A percentile compares a stretch with the other conserved stretches of the same genome.
phyloP scores from a whole-genome alignment of 2,329 filamentous ascomycete species.

The Venturia carpophila region DNA sequence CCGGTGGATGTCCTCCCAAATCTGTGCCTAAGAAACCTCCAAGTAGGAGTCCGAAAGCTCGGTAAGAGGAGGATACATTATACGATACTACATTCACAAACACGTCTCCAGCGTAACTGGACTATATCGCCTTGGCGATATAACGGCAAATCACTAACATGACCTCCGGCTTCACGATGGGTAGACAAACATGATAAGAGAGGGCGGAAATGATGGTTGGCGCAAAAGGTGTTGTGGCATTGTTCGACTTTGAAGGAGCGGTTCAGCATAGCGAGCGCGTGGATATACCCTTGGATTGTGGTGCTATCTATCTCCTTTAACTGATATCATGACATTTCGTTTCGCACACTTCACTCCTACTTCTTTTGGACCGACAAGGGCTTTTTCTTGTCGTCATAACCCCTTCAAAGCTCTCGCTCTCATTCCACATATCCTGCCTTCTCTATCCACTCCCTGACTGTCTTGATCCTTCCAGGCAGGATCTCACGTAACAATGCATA shows the following conservation, averaged over 20 bases:
- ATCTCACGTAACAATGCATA: background rate
- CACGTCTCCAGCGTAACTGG: background rate
- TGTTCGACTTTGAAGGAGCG: background rate
- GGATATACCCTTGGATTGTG: constrained; percentile 12
- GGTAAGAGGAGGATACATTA: background rate
- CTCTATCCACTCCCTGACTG: background rate
- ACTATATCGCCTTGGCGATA: background rate
- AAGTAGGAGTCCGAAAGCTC: constrained; percentile 12
- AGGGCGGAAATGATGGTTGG: background rate
- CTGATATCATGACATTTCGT: background rate
- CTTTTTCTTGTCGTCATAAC: background rate
- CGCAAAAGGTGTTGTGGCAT: background rate
- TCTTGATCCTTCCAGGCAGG: background rate
- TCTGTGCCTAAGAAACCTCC: constrained; percentile 9
- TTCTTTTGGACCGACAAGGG: background rate
- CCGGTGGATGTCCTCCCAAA: constrained; percentile 16
- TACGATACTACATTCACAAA: background rate
- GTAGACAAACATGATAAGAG: background rate
- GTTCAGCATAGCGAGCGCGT: constrained; percentile 9
- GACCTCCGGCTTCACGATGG: background rate
- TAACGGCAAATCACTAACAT: background rate
- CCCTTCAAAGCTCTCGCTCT: background rate
- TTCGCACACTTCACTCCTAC: background rate
- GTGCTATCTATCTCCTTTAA: background rate
- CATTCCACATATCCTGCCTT: background rate